A percentile compares a stretch with the other conserved stretches of the same genome.
Conservation (phyloP, 2,329 filamentous ascomycete genomes). For the Pseudocercospora musae region DNA sequence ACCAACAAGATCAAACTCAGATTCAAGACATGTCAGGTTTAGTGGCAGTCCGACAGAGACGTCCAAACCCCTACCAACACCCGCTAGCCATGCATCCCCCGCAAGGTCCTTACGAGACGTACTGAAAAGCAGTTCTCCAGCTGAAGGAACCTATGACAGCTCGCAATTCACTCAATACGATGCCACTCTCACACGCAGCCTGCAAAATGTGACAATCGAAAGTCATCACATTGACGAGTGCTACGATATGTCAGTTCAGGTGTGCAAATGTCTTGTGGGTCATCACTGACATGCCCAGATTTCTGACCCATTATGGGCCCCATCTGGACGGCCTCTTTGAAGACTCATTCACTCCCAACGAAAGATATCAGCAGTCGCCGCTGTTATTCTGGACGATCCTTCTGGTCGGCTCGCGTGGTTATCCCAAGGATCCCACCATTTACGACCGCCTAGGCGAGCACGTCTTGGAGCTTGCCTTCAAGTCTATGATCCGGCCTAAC, state of each 20-base stretch:
- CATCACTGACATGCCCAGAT: background rate
- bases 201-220: background rate
- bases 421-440: slow-evolving; percentile 1
- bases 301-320: slow-evolving; percentile 5
- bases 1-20: background rate
- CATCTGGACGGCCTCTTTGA: slow-evolving; percentile 8
- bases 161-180: background rate
- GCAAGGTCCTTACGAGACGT: background rate
- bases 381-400: slow-evolving; percentile 7
- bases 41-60: background rate
- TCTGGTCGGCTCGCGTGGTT: slow-evolving; percentile 4
- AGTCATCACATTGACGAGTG: background rate
- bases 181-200: background rate
- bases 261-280: background rate
- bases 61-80: background rate
- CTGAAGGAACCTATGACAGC: background rate
- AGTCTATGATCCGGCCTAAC: background rate
- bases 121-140: background rate
- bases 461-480: slow-evolving; percentile 5
- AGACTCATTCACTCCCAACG: background rate
- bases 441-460: slow-evolving; percentile 4
- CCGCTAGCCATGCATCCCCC: background rate
- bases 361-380: slow-evolving; percentile 3
- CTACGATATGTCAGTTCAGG: background rate
- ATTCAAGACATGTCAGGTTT: background rate